Base-by-base conservation (phyloP, 805 yeast genomes). In the Candida maesae region DNA sequence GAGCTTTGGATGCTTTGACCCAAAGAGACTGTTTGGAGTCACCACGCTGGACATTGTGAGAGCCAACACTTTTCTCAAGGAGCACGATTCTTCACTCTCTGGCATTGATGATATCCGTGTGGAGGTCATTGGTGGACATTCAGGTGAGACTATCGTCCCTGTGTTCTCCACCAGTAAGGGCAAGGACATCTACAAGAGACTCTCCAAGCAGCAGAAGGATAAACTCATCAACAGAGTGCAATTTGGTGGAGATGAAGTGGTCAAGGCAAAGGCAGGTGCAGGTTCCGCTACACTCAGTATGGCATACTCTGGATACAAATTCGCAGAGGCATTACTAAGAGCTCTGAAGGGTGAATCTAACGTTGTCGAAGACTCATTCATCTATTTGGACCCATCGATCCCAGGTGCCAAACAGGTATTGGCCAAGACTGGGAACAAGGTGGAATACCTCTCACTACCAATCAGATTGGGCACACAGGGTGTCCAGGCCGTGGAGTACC, bases 201-300 rank as follows among this genome's bases (percentile, higher is more conserved):
- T 45, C 50, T 45, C 39, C 51, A 51, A 49, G 41, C 18, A 36
- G 14, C 37, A 46, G 41, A 57, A 44, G 59, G 59, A 53, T 58
- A 56, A 57, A 61, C 76, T 90, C 54, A 78, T 88, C 56, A 74
- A 87, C 74, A 79, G 98, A 68, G 90, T 90, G 53, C 97, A 90
- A 70, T 89, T 84, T 55, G 95, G 95, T 47, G 98, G 98, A 61
- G 98, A 90, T 63, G 97, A 91, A 67, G 95, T 90, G 35, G 98
- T 90, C 50, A 73, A 84, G 69, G 97, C 97, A 42, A 90, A 90
- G 71, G 83, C 86, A 56, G 97, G 97, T 50, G 81, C 81, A 38
- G 97, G 97, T 30, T 86, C 96, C 36, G 97, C 97, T 42, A 90
- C 98, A 27, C 73, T 90, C 52, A 85, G 95, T 23, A 91, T 90